These are phyloP conservation scores for Penicillium chermesinum DNA, from an alignment of 495 filamentous ascomycete species.

Conservation along the genomic window DNA sequence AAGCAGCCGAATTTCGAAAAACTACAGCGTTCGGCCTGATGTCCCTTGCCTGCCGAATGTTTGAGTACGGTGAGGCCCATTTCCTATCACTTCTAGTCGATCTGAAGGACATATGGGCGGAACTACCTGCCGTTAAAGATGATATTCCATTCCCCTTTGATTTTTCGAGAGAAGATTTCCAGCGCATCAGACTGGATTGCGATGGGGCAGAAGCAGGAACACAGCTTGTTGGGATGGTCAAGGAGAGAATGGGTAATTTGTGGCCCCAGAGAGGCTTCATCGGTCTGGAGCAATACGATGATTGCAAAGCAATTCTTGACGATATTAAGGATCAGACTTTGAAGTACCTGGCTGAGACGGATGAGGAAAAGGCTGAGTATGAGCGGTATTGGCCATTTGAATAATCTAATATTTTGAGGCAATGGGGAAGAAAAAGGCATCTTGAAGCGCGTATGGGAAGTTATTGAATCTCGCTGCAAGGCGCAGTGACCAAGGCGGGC, in stretches of 20 bases:
- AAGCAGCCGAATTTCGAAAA: conserved; percentile 24
- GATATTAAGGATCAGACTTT: conserved; percentile 25
- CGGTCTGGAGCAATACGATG: conserved; percentile 29
- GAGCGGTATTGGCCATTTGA: conserved; percentile 33
- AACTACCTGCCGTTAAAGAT: conserved; percentile 18
- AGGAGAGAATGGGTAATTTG: conserved; percentile 15
- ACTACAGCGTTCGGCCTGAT: conserved; percentile 28
- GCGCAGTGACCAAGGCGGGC: no score
- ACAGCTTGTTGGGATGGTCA: conserved; percentile 25
- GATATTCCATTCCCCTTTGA: conserved; percentile 26
- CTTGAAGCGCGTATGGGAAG: no score
- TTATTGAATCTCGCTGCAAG: no score
- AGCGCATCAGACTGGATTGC: conserved; percentile 26
- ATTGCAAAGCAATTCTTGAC: conserved; percentile 27
- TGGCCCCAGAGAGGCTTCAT: conserved; percentile 12
- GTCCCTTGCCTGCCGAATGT: conserved; percentile 32
- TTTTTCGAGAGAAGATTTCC: conserved; percentile 24
- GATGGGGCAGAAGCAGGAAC: conserved; percentile 30
- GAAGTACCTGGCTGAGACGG: conserved; percentile 27
- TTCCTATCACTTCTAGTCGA: conserved; percentile 31
- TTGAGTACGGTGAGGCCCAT: conserved; percentile 33
- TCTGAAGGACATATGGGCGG: conserved; percentile 27
- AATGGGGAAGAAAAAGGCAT: no score
- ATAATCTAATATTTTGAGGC: no score
- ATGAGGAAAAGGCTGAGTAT: conserved; percentile 30